phyloP scores from a whole-genome alignment of 2,329 filamentous ascomycete species.

The Phyllosticta citribraziliensis region DNA sequence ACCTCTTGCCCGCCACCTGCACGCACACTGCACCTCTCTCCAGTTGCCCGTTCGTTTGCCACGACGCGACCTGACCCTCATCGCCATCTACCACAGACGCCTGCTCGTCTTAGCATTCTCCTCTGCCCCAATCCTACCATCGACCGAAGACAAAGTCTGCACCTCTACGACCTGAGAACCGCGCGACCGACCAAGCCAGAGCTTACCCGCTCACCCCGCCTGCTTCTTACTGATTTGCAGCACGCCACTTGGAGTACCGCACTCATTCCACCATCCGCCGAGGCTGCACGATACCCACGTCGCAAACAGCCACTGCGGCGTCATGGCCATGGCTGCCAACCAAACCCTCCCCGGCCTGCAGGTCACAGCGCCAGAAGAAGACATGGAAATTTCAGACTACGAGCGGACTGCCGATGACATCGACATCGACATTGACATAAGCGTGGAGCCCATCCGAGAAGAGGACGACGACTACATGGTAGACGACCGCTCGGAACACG shows the following conservation, averaged over 20 bases:
- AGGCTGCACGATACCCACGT: background rate
- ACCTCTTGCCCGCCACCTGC: no score
- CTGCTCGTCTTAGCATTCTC: background rate
- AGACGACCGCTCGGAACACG: slow-evolving; percentile 32
- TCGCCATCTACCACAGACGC: no score
- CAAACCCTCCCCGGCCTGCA: slow-evolving; percentile 17
- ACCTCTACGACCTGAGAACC: background rate
- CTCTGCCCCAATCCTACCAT: background rate
- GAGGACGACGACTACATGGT: slow-evolving; percentile 48
- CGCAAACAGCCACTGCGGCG: background rate
- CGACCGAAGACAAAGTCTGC: background rate
- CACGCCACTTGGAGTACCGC: background rate
- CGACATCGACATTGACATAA: slow-evolving; percentile 51
- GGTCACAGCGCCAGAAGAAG: slow-evolving; percentile 34
- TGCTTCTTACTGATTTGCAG: slow-evolving; percentile 8
- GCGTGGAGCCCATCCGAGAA: slow-evolving; percentile 18
- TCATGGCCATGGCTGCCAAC: slow-evolving; percentile 10
- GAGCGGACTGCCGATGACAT: slow-evolving; percentile 41
- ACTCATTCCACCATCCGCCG: background rate
- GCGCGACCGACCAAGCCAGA: background rate
- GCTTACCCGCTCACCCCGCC: background rate
- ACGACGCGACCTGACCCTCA: no score
- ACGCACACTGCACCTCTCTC: no score
- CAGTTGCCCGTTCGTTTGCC: no score
- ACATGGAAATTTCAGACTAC: slow-evolving; percentile 46